These are phyloP conservation scores for Syzygium malaccense DNA, from an alignment of 441 rosid genomes.

Conservation along the genomic window DNA sequence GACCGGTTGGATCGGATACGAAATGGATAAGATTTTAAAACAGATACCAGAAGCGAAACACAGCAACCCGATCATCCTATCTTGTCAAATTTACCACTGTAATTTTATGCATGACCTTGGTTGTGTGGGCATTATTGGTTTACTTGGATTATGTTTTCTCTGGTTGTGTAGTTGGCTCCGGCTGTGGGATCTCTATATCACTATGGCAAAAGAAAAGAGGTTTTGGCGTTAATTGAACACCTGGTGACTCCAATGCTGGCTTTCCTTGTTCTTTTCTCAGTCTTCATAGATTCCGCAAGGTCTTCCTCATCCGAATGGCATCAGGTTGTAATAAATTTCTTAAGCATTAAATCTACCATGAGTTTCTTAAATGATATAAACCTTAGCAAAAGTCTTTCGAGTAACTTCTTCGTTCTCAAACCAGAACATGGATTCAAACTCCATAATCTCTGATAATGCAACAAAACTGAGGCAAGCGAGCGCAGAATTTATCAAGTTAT, in stretches of 20 bases:
- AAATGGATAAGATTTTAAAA: slow-evolving; percentile 29
- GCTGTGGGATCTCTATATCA: background rate
- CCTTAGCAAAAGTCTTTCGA: background rate
- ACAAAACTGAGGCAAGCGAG: background rate
- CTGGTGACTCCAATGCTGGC: background rate
- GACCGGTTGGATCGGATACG: slow-evolving; percentile 90
- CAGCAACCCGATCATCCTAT: background rate
- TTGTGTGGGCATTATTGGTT: background rate
- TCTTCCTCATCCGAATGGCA: background rate
- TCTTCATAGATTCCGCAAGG: background rate
- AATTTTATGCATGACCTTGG: background rate
- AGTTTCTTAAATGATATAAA: background rate
- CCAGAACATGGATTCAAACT: background rate
- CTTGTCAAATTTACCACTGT: background rate
- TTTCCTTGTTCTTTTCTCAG: background rate
- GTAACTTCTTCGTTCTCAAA: background rate
- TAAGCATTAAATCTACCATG: background rate
- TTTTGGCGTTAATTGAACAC: background rate
- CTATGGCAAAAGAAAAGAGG: background rate
- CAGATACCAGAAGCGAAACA: background rate
- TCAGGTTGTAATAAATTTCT: background rate
- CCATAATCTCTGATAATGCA: background rate
- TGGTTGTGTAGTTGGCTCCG: background rate
- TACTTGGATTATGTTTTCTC: background rate
- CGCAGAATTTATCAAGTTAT: background rate